Evolutionary conservation across 2,329 filamentous ascomycete genomes (phyloP).

Genomic region (Cladorrhinum sp.): DNA sequence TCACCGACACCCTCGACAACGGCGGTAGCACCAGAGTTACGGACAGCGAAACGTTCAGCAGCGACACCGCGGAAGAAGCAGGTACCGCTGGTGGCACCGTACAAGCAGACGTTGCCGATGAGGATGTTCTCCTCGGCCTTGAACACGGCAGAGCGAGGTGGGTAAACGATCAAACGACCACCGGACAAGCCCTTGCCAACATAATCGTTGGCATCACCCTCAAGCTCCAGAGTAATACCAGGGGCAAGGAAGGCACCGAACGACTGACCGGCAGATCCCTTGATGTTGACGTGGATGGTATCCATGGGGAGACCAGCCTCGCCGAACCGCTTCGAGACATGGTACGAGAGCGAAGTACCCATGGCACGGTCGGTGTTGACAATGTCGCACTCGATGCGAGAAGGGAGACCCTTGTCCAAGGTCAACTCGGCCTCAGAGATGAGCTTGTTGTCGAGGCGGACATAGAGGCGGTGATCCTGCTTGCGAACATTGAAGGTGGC

Average conservation of each 20-base stretch:
- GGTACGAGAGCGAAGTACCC: constrained; percentile 91
- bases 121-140: constrained; percentile 96
- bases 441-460: constrained; percentile 93
- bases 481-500: constrained; percentile 97
- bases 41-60: constrained; percentile 92
- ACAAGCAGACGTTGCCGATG: constrained; percentile 91
- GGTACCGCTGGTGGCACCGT: constrained; percentile 85
- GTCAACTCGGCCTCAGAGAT: constrained; percentile 94
- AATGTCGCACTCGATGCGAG: constrained; percentile 90
- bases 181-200: constrained; percentile 95
- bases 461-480: constrained; percentile 91
- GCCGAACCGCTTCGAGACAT: constrained; percentile 89
- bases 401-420: constrained; percentile 89
- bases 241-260: constrained; percentile 93
- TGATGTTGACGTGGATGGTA: constrained; percentile 93
- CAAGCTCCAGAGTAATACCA: constrained; percentile 89
- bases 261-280: constrained; percentile 93
- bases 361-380: constrained; percentile 95
- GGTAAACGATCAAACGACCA: constrained; percentile 89
- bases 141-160: constrained; percentile 83
- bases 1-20: constrained; percentile 96
- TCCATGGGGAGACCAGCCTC: constrained; percentile 86
- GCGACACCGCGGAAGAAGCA: constrained; percentile 97
- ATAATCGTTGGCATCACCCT: constrained; percentile 95
- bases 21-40: constrained; percentile 94